These are phyloP conservation scores for Backusella australiensis DNA, from an alignment of 192 early-diverging fungal species.

Conservation along the genomic window DNA sequence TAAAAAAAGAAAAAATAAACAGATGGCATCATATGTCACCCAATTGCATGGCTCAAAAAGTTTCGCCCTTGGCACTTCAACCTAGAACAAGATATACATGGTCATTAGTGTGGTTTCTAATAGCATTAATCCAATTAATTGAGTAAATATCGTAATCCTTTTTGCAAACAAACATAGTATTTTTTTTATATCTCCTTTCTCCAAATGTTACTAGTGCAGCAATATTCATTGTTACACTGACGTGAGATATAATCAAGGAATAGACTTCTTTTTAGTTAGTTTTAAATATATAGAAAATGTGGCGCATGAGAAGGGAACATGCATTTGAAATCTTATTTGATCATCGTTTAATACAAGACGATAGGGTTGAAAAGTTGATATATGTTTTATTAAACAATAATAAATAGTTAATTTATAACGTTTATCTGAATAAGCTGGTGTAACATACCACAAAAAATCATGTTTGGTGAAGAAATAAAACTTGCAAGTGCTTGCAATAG, in stretches of 20 bases:
- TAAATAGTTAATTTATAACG: not conserved
- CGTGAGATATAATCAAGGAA: not conserved
- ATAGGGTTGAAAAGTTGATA: not conserved
- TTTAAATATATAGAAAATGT: not conserved
- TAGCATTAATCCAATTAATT: not conserved
- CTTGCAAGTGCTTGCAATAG: not conserved
- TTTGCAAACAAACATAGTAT: not conserved
- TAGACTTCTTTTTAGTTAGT: not conserved
- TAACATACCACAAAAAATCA: not conserved
- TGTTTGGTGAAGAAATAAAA: not conserved
- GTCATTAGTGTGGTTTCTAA: not conserved
- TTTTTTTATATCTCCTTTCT: not conserved
- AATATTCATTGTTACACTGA: not conserved
- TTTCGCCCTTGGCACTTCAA: not conserved
- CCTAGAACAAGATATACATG: not conserved
- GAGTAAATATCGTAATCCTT: not conserved
- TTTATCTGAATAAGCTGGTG: slow-evolving; percentile 1
- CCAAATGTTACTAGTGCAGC: not conserved
- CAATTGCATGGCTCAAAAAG: not conserved
- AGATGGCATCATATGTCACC: not conserved
- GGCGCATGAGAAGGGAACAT: not conserved
- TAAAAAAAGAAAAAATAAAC: not conserved
- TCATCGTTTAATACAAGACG: not conserved
- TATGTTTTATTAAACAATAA: not conserved
- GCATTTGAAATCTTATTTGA: not conserved